Conservation (phyloP, 2,329 filamentous ascomycete species). For the Chrysoporthe deuterocubensis region DNA sequence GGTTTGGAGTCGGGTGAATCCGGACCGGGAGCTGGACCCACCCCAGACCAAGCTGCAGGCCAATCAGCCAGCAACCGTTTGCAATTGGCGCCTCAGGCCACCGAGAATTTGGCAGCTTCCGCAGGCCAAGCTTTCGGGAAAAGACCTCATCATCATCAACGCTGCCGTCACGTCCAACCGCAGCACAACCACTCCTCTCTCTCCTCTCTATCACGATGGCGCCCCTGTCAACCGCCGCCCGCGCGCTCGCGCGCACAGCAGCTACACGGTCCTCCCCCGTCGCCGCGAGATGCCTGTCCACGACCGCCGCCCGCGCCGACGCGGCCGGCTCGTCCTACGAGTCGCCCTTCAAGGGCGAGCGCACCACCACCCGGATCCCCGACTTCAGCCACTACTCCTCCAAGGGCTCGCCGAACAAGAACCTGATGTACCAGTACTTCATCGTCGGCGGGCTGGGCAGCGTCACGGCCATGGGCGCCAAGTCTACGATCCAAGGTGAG, state of each 20-base stretch:
- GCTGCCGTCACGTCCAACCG: conserved; percentile 25
- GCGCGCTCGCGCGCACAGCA: conserved; percentile 65
- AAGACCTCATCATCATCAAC: conserved; percentile 53
- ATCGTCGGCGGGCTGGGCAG: conserved; percentile 97
- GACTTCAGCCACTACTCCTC: conserved; percentile 88
- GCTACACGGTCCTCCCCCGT: conserved; percentile 42
- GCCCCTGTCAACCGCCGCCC: conserved; percentile 69
- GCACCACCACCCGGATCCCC: conserved; percentile 73
- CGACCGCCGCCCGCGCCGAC: conserved; percentile 53
- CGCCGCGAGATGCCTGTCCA: conserved; percentile 60
- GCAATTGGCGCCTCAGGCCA: conserved; percentile 30
- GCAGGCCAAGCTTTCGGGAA: conserved; percentile 39
- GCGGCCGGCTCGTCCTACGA: conserved; percentile 54
- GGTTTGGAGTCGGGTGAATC: neutral
- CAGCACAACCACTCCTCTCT: conserved; percentile 35
- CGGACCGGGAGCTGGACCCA: conserved; percentile 9
- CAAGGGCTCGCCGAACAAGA: conserved; percentile 68
- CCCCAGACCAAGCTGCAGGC: conserved; percentile 13
- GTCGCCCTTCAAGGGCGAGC: conserved; percentile 66
- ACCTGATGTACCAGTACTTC: conserved; percentile 95
- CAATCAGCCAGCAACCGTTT: conserved; percentile 26
- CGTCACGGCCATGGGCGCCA: conserved; percentile 88
- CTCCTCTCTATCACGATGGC: conserved; percentile 58
- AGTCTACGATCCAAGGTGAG: conserved; percentile 97
- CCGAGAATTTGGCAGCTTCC: conserved; percentile 29